A percentile compares a stretch with the other conserved stretches of the same genome.
Evolutionary conservation across 305 asterid species (phyloP).

Genomic region (Fraxinus paxiana): DNA sequence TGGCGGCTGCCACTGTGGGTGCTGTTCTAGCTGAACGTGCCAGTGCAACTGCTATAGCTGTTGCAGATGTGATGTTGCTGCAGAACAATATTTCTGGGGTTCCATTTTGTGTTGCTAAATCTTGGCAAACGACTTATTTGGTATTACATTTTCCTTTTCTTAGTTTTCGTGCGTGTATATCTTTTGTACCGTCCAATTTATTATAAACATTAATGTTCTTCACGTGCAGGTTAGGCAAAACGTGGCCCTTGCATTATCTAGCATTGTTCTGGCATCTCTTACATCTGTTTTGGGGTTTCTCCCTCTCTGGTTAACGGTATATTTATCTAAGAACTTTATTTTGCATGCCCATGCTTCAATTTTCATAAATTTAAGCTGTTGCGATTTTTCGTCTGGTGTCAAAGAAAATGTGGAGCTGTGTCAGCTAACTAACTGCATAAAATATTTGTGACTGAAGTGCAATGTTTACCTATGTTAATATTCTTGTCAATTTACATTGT

Average conservation of each 20-base stretch:
- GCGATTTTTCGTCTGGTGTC: background rate
- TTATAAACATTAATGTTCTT: conserved; percentile 9
- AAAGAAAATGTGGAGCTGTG: background rate
- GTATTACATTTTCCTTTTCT: conserved; percentile 32
- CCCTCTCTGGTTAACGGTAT: conserved; percentile 93
- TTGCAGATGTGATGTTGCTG: conserved; percentile 86
- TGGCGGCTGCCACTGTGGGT: conserved; percentile 97
- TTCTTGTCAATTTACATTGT: background rate
- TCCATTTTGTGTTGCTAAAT: conserved; percentile 84
- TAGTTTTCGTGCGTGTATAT: background rate
- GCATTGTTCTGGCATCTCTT: conserved; percentile 90
- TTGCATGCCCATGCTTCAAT: background rate
- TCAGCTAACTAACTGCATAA: background rate
- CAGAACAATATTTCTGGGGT: conserved; percentile 90
- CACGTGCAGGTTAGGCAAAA: conserved; percentile 76
- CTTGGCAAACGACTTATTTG: conserved; percentile 84
- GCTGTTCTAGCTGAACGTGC: conserved; percentile 94
- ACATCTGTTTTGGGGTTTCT: conserved; percentile 83
- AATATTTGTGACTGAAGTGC: background rate
- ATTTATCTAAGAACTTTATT: conserved; percentile 12
- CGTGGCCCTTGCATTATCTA: conserved; percentile 81
- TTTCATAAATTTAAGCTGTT: background rate
- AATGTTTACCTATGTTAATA: background rate
- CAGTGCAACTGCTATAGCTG: conserved; percentile 94
- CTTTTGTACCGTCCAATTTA: background rate